These are phyloP conservation scores for Claviceps sp. DNA, from an alignment of 2,329 filamentous ascomycete genomes.

Conservation along the genomic window DNA sequence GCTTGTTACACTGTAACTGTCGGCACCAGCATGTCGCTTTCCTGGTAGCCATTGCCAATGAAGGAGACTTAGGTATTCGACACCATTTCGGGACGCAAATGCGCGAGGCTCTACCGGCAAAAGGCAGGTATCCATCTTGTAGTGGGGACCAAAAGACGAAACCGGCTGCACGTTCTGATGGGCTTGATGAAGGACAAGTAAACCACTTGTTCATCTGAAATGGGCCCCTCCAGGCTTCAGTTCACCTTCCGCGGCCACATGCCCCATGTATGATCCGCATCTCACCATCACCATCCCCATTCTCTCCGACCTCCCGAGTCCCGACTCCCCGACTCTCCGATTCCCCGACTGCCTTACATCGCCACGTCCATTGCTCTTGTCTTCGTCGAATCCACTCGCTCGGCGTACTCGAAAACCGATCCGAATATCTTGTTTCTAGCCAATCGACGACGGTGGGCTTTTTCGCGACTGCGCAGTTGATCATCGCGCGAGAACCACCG, in stretches of 20 bases:
- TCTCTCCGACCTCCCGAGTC: too few species aligned
- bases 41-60: too few species aligned
- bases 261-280: slow-evolving; percentile 3
- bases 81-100: too few species aligned
- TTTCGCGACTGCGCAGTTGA: neutral
- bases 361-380: slow-evolving; percentile 1
- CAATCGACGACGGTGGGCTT: neutral
- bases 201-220: neutral
- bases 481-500: neutral
- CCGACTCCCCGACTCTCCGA: neutral
- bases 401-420: neutral
- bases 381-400: neutral
- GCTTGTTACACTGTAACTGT: too few species aligned
- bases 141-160: neutral
- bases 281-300: neutral
- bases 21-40: too few species aligned
- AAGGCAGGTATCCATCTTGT: too few species aligned
- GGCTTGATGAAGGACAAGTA: neutral
- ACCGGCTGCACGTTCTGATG: neutral
- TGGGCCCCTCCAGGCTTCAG: neutral
- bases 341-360: neutral
- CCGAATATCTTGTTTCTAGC: neutral
- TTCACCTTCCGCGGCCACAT: neutral
- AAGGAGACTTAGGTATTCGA: too few species aligned
- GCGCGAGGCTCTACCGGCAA: too few species aligned